Base-by-base conservation (phyloP, 75 land plant genomes). In the Sequoia sempervirens region DNA sequence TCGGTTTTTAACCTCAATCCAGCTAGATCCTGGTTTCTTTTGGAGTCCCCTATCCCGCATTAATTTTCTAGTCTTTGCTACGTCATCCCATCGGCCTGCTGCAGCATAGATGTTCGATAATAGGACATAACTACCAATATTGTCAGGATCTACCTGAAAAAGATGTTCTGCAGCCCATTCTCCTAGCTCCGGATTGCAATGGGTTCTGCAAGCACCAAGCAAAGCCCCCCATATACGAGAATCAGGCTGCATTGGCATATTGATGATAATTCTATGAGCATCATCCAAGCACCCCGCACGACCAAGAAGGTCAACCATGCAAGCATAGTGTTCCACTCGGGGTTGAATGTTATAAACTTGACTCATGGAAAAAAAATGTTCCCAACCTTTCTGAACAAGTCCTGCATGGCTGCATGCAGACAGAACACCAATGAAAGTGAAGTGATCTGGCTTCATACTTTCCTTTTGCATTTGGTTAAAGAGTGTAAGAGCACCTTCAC, bases 261-360 rank as follows among this genome's bases (percentile, higher is more conserved):
- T 82, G 40, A 86, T 79, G 38, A 93, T 89, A 28, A 93, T 86
- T 34, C 89, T 83, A 2, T 84, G 34, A 28, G 93, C 93, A 75
- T 92, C 95, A 56, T 43, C 80, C n/a, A 93, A 82, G 82, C 84
- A 85, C 41, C 95, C 95, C 18, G 93, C 86, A 32, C 91, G 93
- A 14, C 95, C 93, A 80, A 84, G 84, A 28, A 93, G 85, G 72
- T 68, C 72, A 30, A 68, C 72, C 72, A 68, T 68, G 72, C 72
- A 68, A 30, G 72, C 72, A 68, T 68, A 90, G 84, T 93, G 95
- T 41, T 92, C 90, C 58, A 81, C 36, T 38, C 75, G 70, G 18
- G 95, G 93, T 66, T 46, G 26, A 14, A 90, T 84, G 8, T 86
- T 87, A 83, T 87, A 87, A 26, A 86, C 82, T 47, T 89, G 86